Percentiles rank a stretch among this genome's conserved stretches.
These are phyloP conservation scores for Fragaria vesca DNA, from an alignment of 306 rosid genomes.

Conservation along the genomic window DNA sequence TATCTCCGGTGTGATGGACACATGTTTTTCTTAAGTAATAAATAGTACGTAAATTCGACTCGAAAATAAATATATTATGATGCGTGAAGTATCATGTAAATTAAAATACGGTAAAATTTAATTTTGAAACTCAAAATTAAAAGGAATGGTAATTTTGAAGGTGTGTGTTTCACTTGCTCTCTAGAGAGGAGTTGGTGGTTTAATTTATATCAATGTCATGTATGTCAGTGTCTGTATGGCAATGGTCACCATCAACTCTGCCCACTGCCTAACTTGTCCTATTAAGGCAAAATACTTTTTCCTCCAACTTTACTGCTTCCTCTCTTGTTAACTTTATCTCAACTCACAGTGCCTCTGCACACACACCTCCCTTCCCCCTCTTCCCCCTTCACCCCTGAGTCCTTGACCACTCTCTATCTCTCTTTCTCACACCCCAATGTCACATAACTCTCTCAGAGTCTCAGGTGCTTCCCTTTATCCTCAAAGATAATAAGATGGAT, in stretches of 20 bases:
- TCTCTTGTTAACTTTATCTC: conserved; percentile 10
- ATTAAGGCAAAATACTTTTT: conserved; percentile 43
- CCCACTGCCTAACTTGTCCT: conserved; percentile 82
- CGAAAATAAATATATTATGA: no score
- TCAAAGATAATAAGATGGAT: conserved; percentile 15
- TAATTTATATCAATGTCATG: conserved; percentile 1
- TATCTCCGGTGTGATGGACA: no score
- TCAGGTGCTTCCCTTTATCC: conserved; percentile 22
- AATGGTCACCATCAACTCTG: conserved; percentile 76
- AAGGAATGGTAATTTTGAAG: background rate
- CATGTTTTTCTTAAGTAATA: no score
- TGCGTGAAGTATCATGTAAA: background rate
- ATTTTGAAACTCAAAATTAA: background rate
- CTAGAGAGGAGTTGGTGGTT: background rate
- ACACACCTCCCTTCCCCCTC: background rate
- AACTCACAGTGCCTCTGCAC: conserved; percentile 36
- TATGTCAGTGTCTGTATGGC: background rate
- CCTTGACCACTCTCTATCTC: background rate
- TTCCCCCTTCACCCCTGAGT: background rate
- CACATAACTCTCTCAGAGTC: conserved; percentile 1
- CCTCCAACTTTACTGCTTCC: conserved; percentile 13
- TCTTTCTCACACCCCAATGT: conserved; percentile 17
- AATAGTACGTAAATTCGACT: no score
- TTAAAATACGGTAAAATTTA: background rate
- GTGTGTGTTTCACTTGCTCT: background rate